Base-by-base conservation (phyloP, 1,139 yeast species). In the Geotrichum citri-aurantii region DNA sequence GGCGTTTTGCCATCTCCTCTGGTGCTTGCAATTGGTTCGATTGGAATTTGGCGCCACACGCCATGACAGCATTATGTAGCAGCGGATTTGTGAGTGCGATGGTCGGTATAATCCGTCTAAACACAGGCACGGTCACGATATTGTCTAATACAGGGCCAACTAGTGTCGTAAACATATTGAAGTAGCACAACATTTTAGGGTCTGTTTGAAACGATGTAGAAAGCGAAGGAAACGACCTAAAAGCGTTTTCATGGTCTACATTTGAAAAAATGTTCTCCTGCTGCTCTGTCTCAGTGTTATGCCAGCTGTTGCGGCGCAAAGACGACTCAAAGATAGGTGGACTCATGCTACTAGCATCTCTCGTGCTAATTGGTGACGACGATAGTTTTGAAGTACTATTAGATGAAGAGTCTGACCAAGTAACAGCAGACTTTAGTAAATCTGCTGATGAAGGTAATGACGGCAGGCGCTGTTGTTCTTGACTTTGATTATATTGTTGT, bases 21-120 rank as follows among this genome's bases (percentile, higher is more conserved):
- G 11, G 11, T 31, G 6, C 14, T 4, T n/a, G 10, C 3, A 31
- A 1, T n/a, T 31, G 6, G 37, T 5, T 8, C 4, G 14, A n/a
- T 31, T 31, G 37, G n/a, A 31, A 31, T n/a, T 31, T 31, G 11
- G 59, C 58, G 6, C 62, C 62, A 23, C 59, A 57, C 11, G 62
- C 60, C 2, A 54, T 54, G 40, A 57, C 46, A 3, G 56, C 59
- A 17, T 57, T 50, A 12, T 58, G 48, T 12, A 60, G 51, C 19
- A 55, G 58, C 10, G 61, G 60, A 17, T 50, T 33, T 3, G 61
- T 55, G n/a, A 55, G 57, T 10, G 59, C 60, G 10, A 60, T 47
- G 14, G 56, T 24, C 3, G 62, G 62, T 1, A 58, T 55, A 24
- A 57, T 49, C 4, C 53, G 48, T 44, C 55, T 58, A 42, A 60